phyloP scores from a whole-genome alignment of 768 basidiomycete species.

The Kwoniella botswanensis region DNA sequence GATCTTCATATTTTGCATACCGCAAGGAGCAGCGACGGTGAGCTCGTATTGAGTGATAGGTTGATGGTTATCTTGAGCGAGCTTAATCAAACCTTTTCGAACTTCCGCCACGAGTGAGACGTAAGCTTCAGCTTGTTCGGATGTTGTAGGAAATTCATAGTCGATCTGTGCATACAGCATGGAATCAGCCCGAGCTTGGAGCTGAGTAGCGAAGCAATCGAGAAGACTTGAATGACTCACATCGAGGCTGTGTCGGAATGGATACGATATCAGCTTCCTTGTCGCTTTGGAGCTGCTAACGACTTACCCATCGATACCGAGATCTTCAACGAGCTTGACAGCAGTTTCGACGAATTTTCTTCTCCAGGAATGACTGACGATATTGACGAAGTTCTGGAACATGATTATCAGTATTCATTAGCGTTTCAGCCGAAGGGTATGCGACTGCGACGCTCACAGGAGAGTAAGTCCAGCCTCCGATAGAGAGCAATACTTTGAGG shows the following conservation, averaged over 20 bases:
- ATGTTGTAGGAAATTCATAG: slow-evolving; percentile 85
- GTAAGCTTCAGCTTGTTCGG: slow-evolving; percentile 79
- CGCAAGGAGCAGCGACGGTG: slow-evolving; percentile 91
- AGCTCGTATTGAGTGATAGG: slow-evolving; percentile 63
- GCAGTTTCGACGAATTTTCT: slow-evolving; percentile 80
- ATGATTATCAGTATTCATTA: neutral
- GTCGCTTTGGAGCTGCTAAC: neutral
- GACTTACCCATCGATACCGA: slow-evolving; percentile 78
- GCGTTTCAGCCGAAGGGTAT: neutral
- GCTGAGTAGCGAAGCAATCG: neutral
- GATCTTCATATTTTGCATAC: slow-evolving; percentile 80
- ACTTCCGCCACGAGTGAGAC: slow-evolving; percentile 79
- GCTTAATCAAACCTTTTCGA: slow-evolving; percentile 73
- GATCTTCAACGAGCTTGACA: slow-evolving; percentile 81
- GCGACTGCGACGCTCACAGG: slow-evolving; percentile 17
- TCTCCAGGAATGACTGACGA: slow-evolving; percentile 68
- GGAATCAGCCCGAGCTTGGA: slow-evolving; percentile 2
- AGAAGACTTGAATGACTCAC: slow-evolving; percentile 16
- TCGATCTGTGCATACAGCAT: slow-evolving; percentile 60
- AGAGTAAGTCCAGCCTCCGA: slow-evolving; percentile 75
- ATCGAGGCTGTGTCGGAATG: slow-evolving; percentile 25
- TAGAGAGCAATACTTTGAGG: slow-evolving; percentile 72
- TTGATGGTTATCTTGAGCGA: slow-evolving; percentile 70
- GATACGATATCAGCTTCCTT: neutral
- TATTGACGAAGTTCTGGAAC: slow-evolving; percentile 73